Conservation (phyloP, 1,284 basidiomycete species). For the Malassezia dermatis region DNA sequence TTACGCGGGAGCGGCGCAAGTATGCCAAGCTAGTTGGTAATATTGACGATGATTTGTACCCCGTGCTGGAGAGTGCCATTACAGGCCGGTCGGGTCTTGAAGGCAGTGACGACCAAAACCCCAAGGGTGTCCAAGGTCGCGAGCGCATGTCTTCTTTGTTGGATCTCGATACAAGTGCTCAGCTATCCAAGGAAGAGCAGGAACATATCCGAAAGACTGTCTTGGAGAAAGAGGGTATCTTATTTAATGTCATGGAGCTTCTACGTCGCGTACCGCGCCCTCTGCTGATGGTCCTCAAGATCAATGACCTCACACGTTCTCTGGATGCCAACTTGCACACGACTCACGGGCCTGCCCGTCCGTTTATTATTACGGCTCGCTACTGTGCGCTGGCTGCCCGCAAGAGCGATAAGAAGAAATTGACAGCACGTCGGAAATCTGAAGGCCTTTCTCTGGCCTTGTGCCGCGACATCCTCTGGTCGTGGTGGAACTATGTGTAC, state of each 20-base stretch:
- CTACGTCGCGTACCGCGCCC: constrained; percentile 39
- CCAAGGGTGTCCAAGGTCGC: constrained; percentile 34
- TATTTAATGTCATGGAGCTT: constrained; percentile 37
- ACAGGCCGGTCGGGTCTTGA: constrained; percentile 43
- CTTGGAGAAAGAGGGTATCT: constrained; percentile 45
- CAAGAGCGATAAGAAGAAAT: constrained; percentile 59
- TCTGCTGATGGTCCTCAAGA: constrained; percentile 48
- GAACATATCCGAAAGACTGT: constrained; percentile 47
- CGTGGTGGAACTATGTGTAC: constrained; percentile 34
- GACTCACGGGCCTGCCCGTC: constrained; percentile 51
- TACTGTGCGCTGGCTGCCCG: constrained; percentile 79
- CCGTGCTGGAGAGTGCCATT: constrained; percentile 45
- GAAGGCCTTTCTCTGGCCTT: constrained; percentile 42
- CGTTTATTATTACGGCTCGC: constrained; percentile 77
- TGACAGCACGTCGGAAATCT: constrained; percentile 27
- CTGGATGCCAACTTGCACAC: constrained; percentile 54
- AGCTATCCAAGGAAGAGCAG: constrained; percentile 37
- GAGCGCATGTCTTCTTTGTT: constrained; percentile 32
- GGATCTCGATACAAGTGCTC: constrained; percentile 31
- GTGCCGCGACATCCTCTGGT: constrained; percentile 55
- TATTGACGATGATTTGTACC: constrained; percentile 46
- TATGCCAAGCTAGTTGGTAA: constrained; percentile 43
- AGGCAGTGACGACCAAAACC: constrained; percentile 43
- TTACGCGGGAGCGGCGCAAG: constrained; percentile 32
- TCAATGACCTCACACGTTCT: constrained; percentile 51